Conservation (phyloP, 2,329 filamentous ascomycete species). For the Graphilbum fragrans region DNA sequence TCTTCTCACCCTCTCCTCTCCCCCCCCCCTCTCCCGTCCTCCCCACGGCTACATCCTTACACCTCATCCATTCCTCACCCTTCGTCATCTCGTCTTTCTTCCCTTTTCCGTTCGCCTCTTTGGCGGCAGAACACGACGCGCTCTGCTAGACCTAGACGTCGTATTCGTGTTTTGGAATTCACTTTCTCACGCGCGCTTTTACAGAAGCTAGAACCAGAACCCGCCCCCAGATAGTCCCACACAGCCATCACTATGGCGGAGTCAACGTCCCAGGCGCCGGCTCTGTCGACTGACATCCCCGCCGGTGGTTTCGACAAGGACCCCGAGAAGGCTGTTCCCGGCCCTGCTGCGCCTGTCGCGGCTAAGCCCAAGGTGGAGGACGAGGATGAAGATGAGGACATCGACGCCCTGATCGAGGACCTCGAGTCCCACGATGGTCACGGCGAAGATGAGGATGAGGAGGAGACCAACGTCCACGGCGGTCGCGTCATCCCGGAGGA, state of each 20-base stretch:
- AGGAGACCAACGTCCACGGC: conserved; percentile 31
- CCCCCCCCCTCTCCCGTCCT: background rate
- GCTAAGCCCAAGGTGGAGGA: conserved; percentile 31
- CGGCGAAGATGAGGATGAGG: conserved; percentile 45
- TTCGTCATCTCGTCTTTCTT: background rate
- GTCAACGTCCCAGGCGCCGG: conserved; percentile 37
- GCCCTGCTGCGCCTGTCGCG: conserved; percentile 16
- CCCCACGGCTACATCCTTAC: conserved; percentile 3
- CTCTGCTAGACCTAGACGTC: conserved; percentile 8
- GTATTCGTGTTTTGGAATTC: background rate
- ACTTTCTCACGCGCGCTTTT: background rate
- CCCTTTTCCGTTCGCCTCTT: no score
- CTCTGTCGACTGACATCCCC: conserved; percentile 53
- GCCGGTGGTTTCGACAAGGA: conserved; percentile 43
- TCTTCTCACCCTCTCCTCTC: background rate
- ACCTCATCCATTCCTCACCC: conserved; percentile 1
- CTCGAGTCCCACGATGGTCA: conserved; percentile 72
- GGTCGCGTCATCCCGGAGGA: conserved; percentile 53
- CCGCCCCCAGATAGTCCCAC: no score
- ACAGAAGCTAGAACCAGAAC: conserved; percentile 4
- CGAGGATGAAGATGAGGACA: conserved; percentile 69
- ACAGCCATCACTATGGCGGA: conserved; percentile 36
- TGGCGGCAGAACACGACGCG: conserved; percentile 5
- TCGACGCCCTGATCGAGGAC: conserved; percentile 78
- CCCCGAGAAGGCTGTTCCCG: conserved; percentile 36